phyloP scores from a whole-genome alignment of 179 eudicot genomes.

The Silene noctiflora region DNA sequence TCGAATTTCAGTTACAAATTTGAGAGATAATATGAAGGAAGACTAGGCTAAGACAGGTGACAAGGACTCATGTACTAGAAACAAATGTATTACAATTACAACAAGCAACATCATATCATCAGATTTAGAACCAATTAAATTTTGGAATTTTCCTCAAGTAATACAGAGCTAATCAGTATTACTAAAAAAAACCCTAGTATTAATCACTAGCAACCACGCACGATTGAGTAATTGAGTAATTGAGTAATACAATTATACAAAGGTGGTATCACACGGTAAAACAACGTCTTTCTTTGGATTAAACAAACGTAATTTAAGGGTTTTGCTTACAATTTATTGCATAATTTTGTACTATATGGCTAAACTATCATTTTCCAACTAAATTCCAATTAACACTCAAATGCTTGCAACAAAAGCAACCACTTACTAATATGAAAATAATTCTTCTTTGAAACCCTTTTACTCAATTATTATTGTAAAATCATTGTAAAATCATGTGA shows the following conservation, averaged over 20 bases:
- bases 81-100: background rate
- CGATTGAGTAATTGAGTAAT: background rate
- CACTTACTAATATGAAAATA: background rate
- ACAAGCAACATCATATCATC: background rate
- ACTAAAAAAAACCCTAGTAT: background rate
- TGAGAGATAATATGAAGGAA: background rate
- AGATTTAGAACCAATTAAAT: background rate
- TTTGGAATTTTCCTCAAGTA: background rate
- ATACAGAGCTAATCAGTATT: background rate
- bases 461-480: too few relatives aligned
- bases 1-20: background rate
- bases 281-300: constrained; percentile 15
- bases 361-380: constrained; percentile 13
- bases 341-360: background rate
- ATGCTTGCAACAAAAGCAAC: constrained; percentile 34
- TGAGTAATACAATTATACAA: background rate
- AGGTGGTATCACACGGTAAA: constrained; percentile 2
- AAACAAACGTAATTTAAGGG: constrained; percentile 19
- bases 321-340: constrained; percentile 16
- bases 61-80: background rate
- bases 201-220: background rate
- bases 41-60: background rate
- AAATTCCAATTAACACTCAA: constrained; percentile 16
- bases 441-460: background rate
- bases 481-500: too few relatives aligned